A percentile compares a stretch with the other conserved stretches of the same genome.
Evolutionary conservation across 768 basidiomycete genomes (phyloP).

Genomic region (Daedalea quercina): DNA sequence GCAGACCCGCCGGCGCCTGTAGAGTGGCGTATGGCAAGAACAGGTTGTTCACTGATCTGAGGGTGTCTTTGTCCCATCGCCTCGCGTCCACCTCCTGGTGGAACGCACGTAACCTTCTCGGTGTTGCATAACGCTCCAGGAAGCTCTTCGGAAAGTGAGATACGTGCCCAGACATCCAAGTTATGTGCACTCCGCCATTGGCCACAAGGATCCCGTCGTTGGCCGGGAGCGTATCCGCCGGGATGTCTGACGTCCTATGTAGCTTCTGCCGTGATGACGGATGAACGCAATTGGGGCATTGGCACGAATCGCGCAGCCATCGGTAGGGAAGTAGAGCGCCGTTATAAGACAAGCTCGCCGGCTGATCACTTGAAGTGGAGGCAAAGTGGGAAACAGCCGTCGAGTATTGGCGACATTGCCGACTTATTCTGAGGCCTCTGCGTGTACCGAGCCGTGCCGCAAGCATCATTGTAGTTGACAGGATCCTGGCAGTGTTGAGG

Average conservation of each 20-base stretch:
- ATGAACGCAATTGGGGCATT: slow-evolving; percentile 66
- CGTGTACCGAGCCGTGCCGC: not conserved
- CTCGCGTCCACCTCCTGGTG: slow-evolving; percentile 35
- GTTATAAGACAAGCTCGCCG: slow-evolving; percentile 10
- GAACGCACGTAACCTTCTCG: slow-evolving; percentile 29
- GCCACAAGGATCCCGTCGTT: slow-evolving; percentile 33
- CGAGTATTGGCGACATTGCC: not conserved
- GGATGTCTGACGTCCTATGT: slow-evolving; percentile 61
- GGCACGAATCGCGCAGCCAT: slow-evolving; percentile 86
- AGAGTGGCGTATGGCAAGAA: slow-evolving; percentile 52
- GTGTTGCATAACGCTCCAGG: slow-evolving; percentile 41
- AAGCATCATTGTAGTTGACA: not conserved
- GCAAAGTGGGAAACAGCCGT: not conserved
- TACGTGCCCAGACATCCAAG: slow-evolving; percentile 54
- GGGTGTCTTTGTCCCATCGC: slow-evolving; percentile 40
- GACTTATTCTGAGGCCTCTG: not conserved
- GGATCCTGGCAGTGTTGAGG: too few relatives aligned
- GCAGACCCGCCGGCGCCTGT: slow-evolving; percentile 37
- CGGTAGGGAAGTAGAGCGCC: slow-evolving; percentile 36
- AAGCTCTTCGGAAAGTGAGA: slow-evolving; percentile 48
- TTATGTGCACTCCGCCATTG: slow-evolving; percentile 39
- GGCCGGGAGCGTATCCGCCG: slow-evolving; percentile 39
- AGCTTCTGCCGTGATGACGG: slow-evolving; percentile 76
- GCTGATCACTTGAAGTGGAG: not conserved
- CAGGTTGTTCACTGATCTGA: slow-evolving; percentile 35